These are phyloP conservation scores for Cercospora sp. DNA, from an alignment of 2,329 filamentous ascomycete species.

Conservation along the genomic window DNA sequence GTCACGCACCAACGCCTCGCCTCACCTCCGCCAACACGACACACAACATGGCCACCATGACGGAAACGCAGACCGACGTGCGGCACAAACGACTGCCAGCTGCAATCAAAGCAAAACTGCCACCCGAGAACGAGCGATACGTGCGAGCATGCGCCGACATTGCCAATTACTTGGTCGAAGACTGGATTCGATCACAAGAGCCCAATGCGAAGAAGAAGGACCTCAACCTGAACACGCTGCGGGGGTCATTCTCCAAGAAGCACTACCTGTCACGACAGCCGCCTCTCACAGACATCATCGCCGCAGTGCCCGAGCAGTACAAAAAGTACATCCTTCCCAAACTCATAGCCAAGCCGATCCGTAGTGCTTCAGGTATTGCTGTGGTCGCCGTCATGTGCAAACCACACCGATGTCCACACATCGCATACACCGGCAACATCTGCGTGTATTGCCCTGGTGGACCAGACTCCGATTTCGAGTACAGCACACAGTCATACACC, in stretches of 20 bases:
- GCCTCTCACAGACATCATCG: slow-evolving; percentile 93
- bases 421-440: slow-evolving; percentile 97
- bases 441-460: slow-evolving; percentile 98
- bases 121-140: slow-evolving; percentile 92
- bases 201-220: slow-evolving; percentile 73
- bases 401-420: slow-evolving; percentile 94
- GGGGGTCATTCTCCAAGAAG: slow-evolving; percentile 87
- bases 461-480: slow-evolving; percentile 97
- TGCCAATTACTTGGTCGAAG: slow-evolving; percentile 88
- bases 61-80: slow-evolving; percentile 53
- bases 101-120: slow-evolving; percentile 59
- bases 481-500: slow-evolving; percentile 97
- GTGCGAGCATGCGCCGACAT: slow-evolving; percentile 94
- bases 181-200: slow-evolving; percentile 80
- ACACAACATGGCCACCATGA: slow-evolving; percentile 60
- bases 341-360: slow-evolving; percentile 93
- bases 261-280: slow-evolving; percentile 85
- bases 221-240: slow-evolving; percentile 86
- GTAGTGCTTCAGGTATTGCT: slow-evolving; percentile 93
- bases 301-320: slow-evolving; percentile 97
- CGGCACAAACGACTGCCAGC: slow-evolving; percentile 58
- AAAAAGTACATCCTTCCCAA: slow-evolving; percentile 99
- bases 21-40: slow-evolving; percentile 31
- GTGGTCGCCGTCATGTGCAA: slow-evolving; percentile 99
- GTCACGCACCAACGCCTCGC: not conserved